Evolutionary conservation across 768 basidiomycete species (phyloP).

Genomic region (Gymnopilus dilepis): DNA sequence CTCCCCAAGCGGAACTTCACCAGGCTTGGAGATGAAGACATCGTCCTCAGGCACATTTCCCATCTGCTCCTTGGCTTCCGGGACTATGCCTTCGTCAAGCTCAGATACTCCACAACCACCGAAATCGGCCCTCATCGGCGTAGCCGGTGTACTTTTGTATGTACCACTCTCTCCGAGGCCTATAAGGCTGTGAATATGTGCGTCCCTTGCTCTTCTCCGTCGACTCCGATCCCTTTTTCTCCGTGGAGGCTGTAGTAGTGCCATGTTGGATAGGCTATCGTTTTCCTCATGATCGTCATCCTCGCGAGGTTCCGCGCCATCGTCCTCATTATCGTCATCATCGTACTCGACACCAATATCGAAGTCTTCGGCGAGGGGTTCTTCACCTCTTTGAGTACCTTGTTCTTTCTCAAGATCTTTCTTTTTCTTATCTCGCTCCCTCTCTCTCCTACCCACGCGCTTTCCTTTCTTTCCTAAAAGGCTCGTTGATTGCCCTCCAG

Average conservation of each 20-base stretch:
- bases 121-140: slow-evolving; percentile 18
- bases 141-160: slow-evolving; percentile 27
- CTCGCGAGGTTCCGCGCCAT: slow-evolving; percentile 18
- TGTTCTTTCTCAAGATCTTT: slow-evolving; percentile 19
- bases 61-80: background rate
- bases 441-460: slow-evolving; percentile 30
- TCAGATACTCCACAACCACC: slow-evolving; percentile 10
- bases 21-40: slow-evolving; percentile 11
- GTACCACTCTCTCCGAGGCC: slow-evolving; percentile 17
- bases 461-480: slow-evolving; percentile 30
- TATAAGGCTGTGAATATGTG: slow-evolving; percentile 24
- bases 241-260: slow-evolving; percentile 31
- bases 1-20: slow-evolving; percentile 14
- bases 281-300: slow-evolving; percentile 30
- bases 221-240: slow-evolving; percentile 24
- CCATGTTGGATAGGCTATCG: slow-evolving; percentile 32
- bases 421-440: slow-evolving; percentile 30
- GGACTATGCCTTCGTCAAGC: slow-evolving; percentile 8
- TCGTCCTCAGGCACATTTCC: slow-evolving; percentile 6
- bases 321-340: slow-evolving; percentile 22
- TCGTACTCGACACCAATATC: slow-evolving; percentile 15
- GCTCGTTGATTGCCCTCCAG: slow-evolving; percentile 15
- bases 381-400: background rate
- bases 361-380: slow-evolving; percentile 5
- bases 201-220: slow-evolving; percentile 22